Evolutionary conservation across 1,284 basidiomycete species (phyloP), one percentile per base, ranked within the genome.

Genomic region (Takashimella tepidaria): DNA sequence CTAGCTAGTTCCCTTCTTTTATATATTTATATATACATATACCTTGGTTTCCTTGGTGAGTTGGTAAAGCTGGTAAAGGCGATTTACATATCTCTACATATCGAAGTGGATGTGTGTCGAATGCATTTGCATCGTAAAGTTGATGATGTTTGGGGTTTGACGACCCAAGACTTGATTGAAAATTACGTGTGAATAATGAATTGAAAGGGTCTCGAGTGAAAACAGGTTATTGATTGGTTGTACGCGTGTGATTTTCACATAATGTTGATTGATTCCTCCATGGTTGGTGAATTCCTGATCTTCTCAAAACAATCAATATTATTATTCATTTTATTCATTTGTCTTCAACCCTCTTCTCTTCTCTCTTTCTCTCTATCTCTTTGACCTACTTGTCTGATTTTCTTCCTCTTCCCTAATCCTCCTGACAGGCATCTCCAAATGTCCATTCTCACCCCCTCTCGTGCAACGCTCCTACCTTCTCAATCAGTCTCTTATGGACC

Each of bases 391-490:
- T n/a, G n/a, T n/a, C n/a, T n/a, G n/a, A n/a, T n/a, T n/a, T 44
- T 44, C 42, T 19, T 44, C 42, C 22, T 19, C 22, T 8, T 19
- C 48, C 19, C 11, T 22, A 22, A 23, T 31, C 37, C 48, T 41
- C 5, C 48, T 27, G 50, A 45, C 16, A 16, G 41, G 25, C 21
- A 25, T 46, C 51, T 43, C 45, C 37, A n/a, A n/a, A 63, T 63
- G 58, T 59, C 56, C 26, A 58, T 60, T 40, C 50, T 58, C 53
- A 58, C 58, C 21, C 56, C 62, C 12, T 53, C 60, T 21, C 45
- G 60, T 45, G 47, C 50, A 24, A 51, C 58, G 23, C 56, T 60
- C 31, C 20, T 57, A 11, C 51, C 54, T 37, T 37, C 31, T 16
- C 31, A 37, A 37, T 16, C 31, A 8, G 31, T 37, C 31, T 37